Percentiles rank a stretch among this genome's conserved stretches.
phyloP scores from a whole-genome alignment of 768 basidiomycete genomes.

The Pisolithus albus region DNA sequence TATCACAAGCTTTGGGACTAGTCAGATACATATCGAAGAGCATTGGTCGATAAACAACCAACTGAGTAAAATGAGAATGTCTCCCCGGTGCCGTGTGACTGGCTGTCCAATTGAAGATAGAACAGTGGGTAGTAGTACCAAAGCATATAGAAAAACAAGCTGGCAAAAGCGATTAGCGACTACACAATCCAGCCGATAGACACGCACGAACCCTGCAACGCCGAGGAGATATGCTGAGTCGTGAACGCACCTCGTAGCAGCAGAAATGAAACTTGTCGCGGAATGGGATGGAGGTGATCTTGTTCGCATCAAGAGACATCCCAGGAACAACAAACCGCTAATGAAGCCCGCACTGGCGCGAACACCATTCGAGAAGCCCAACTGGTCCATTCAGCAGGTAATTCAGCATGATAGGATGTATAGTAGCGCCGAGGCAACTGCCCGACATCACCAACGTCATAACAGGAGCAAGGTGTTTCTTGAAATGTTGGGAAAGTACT shows the following conservation, averaged over 20 bases:
- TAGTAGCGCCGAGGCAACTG: constrained; percentile 23
- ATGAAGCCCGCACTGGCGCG: constrained; percentile 41
- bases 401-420: constrained; percentile 29
- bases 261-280: too few relatives aligned
- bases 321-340: constrained; percentile 29
- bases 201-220: too few relatives aligned
- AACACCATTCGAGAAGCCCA: constrained; percentile 43
- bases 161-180: not conserved
- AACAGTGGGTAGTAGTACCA: constrained; percentile 52
- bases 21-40: not conserved
- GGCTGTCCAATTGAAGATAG: constrained; percentile 52
- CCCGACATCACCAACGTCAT: constrained; percentile 39
- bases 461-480: constrained; percentile 32
- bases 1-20: constrained; percentile 40
- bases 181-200: too few relatives aligned
- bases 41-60: constrained; percentile 13
- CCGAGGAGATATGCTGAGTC: too few relatives aligned
- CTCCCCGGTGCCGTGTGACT: constrained; percentile 38
- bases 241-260: too few relatives aligned
- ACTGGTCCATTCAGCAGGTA: constrained; percentile 10
- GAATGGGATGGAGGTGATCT: too few relatives aligned
- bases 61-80: constrained; percentile 36
- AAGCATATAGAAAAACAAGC: constrained; percentile 27
- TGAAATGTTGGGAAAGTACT: constrained; percentile 42
- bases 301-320: constrained; percentile 30